Evolutionary conservation across 2,329 filamentous ascomycete species (phyloP).

Genomic region (Dothidotthia symphoricarpi): DNA sequence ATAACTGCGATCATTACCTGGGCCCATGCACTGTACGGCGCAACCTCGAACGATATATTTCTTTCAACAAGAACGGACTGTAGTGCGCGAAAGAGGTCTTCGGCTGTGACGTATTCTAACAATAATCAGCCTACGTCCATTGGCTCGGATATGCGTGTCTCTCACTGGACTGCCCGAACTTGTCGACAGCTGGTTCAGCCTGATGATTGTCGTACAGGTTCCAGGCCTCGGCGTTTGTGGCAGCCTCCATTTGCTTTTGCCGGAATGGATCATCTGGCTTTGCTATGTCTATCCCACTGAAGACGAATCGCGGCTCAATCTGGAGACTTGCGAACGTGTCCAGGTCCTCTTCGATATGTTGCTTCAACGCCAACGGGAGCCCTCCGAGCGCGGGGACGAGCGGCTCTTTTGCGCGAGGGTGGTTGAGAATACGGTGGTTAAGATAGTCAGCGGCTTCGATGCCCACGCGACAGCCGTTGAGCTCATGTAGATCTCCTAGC

Average conservation of each 20-base stretch:
- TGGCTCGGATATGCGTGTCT: neutral
- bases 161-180: slow-evolving; percentile 81
- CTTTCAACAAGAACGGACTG: slow-evolving; percentile 70
- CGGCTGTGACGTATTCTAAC: slow-evolving; percentile 61
- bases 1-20: slow-evolving; percentile 57
- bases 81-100: slow-evolving; percentile 73
- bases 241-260: slow-evolving; percentile 62
- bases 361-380: slow-evolving; percentile 73
- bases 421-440: slow-evolving; percentile 62
- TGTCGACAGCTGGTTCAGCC: slow-evolving; percentile 74
- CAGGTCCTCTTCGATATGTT: slow-evolving; percentile 74
- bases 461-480: slow-evolving; percentile 73
- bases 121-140: slow-evolving; percentile 10
- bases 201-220: slow-evolving; percentile 77
- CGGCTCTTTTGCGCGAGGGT: slow-evolving; percentile 67
- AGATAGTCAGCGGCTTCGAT: slow-evolving; percentile 92
- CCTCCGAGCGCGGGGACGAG: slow-evolving; percentile 88
- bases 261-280: slow-evolving; percentile 62
- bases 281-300: slow-evolving; percentile 80
- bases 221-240: slow-evolving; percentile 79
- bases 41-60: slow-evolving; percentile 72
- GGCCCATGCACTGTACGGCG: slow-evolving; percentile 83
- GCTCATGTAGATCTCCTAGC: slow-evolving; percentile 63
- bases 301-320: slow-evolving; percentile 83
- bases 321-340: slow-evolving; percentile 66